Conservation (phyloP, 176 grass and related monocot genomes). For the Carex kokanica region DNA sequence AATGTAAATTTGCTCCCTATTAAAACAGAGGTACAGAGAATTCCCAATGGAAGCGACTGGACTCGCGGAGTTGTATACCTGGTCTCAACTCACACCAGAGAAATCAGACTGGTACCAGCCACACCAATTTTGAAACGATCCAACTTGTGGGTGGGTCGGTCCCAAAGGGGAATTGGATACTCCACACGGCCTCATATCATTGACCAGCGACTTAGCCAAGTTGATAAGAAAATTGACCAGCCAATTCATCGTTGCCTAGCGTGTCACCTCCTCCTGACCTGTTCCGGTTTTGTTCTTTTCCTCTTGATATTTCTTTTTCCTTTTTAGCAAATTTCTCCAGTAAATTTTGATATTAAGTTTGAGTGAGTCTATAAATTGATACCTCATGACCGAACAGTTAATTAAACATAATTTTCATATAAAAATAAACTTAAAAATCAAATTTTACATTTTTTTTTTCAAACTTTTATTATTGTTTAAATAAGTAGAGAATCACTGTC, state of each 20-base stretch:
- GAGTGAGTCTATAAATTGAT: too few relatives aligned
- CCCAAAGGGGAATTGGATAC: not conserved
- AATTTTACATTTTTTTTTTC: not conserved
- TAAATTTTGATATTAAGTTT: not conserved
- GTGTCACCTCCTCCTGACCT: constrained; percentile 1
- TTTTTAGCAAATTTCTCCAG: not conserved
- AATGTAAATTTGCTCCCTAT: not conserved
- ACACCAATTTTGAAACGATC: not conserved
- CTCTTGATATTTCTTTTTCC: not conserved
- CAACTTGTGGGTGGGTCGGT: not conserved
- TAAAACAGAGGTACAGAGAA: not conserved
- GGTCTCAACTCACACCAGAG: not conserved
- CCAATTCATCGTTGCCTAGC: not conserved
- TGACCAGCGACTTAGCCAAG: not conserved
- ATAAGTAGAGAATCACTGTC: too few relatives aligned
- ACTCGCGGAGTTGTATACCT: not conserved
- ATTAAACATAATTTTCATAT: too few relatives aligned
- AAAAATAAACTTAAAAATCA: too few relatives aligned
- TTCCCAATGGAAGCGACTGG: not conserved
- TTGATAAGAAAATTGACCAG: constrained; percentile 31
- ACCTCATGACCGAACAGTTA: too few relatives aligned
- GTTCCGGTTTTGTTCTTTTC: constrained; percentile 11
- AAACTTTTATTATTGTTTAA: too few relatives aligned
- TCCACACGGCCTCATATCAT: not conserved
- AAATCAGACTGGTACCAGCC: not conserved